A percentile compares a stretch with the other conserved stretches of the same genome.
Conservation (phyloP, 1,284 basidiomycete genomes). For the Volvariella surrecta region DNA sequence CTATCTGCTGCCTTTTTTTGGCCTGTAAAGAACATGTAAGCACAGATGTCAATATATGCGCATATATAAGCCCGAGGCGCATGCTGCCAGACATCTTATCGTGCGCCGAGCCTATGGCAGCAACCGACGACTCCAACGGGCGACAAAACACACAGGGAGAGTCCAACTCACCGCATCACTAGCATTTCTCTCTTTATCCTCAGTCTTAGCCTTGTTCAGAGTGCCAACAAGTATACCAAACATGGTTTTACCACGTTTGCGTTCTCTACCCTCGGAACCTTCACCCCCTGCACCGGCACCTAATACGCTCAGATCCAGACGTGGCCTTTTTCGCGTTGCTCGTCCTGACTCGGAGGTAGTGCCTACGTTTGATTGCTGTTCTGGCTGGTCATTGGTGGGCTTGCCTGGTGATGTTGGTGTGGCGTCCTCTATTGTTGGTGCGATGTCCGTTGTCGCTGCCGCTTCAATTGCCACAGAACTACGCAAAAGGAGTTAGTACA, state of each 20-base stretch:
- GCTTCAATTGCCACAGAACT: conserved; percentile 13
- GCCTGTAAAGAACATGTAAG: conserved; percentile 34
- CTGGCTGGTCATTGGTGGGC: no score
- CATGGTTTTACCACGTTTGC: conserved; percentile 77
- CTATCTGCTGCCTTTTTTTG: conserved; percentile 70
- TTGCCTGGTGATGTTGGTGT: no score
- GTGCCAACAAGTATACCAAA: conserved; percentile 74
- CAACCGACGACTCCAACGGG: no score
- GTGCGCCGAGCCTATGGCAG: no score
- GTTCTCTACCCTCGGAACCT: conserved; percentile 32
- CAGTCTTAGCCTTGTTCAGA: conserved; percentile 74
- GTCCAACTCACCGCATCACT: conserved; percentile 61
- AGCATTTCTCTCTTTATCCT: conserved; percentile 70
- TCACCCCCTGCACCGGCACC: conserved; percentile 18
- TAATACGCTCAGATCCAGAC: conserved; percentile 49
- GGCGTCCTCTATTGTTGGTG: no score
- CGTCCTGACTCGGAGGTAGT: conserved; percentile 21
- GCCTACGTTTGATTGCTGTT: conserved; percentile 6
- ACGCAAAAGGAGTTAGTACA: neutral
- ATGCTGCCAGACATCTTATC: no score
- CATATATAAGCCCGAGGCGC: no score
- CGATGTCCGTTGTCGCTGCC: no score
- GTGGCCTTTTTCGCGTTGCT: conserved; percentile 52
- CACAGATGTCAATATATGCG: neutral
- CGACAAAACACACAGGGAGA: neutral